These are phyloP conservation scores for Quaeritorhiza haematococci DNA, from an alignment of 371 early-diverging fungal species.

Conservation along the genomic window DNA sequence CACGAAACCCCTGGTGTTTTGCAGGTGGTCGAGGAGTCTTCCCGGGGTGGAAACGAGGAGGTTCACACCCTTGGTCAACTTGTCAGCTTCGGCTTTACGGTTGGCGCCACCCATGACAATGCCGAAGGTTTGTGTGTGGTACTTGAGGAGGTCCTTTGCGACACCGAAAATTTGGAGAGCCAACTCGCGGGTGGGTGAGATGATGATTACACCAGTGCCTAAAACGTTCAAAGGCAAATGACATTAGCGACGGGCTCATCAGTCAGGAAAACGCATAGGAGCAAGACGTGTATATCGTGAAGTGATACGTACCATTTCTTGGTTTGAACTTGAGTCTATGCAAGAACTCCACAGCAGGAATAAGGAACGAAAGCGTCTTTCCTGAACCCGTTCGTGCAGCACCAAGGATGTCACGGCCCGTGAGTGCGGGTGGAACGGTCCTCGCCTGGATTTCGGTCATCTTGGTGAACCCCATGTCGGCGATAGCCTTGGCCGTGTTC, in stretches of 20 bases:
- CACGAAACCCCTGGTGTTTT: slow-evolving; percentile 89
- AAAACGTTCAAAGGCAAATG: neutral
- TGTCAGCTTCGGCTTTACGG: slow-evolving; percentile 91
- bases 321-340: slow-evolving; percentile 84
- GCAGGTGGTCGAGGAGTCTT: slow-evolving; percentile 93
- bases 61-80: slow-evolving; percentile 89
- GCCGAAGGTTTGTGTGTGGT: slow-evolving; percentile 92
- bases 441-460: slow-evolving; percentile 99
- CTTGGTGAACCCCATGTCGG: slow-evolving; percentile 85
- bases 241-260: neutral
- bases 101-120: slow-evolving; percentile 97
- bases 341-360: slow-evolving; percentile 93
- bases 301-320: slow-evolving; percentile 63
- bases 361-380: slow-evolving; percentile 97
- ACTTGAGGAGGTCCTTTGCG: slow-evolving; percentile 85
- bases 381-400: slow-evolving; percentile 99
- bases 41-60: slow-evolving; percentile 98
- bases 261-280: neutral
- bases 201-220: slow-evolving; percentile 89
- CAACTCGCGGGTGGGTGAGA: slow-evolving; percentile 99
- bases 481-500: slow-evolving; percentile 65
- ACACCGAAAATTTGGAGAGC: slow-evolving; percentile 98
- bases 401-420: slow-evolving; percentile 96
- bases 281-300: neutral
- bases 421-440: slow-evolving; percentile 88